phyloP scores from a whole-genome alignment of 352 stramenopile species.

The Elongisporangium undulatum region DNA sequence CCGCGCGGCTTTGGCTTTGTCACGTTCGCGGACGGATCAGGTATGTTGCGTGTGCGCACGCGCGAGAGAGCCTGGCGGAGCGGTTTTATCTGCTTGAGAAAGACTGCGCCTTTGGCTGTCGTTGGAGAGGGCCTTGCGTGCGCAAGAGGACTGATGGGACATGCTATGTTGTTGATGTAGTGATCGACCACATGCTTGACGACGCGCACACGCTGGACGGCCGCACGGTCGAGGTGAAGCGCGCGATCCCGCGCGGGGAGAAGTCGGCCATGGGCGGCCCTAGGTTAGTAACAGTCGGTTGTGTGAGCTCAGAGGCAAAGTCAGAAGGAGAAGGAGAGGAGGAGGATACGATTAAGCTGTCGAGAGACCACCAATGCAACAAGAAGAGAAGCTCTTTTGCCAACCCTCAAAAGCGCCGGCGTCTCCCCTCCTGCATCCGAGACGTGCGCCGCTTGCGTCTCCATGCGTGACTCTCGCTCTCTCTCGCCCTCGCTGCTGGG shows the following conservation, averaged over 20 bases:
- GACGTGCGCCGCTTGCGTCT: neutral
- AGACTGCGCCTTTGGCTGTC: too few species aligned
- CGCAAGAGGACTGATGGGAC: conserved; percentile 15
- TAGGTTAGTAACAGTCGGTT: conserved; percentile 60
- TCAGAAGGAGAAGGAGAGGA: conserved; percentile 26
- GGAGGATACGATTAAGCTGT: conserved; percentile 9
- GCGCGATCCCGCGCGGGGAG: conserved; percentile 81
- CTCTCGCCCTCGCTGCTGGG: conserved; percentile 1
- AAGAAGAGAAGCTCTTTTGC: conserved; percentile 11
- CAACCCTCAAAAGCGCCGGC: neutral
- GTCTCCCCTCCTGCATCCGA: conserved; percentile 1
- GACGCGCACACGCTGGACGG: conserved; percentile 89
- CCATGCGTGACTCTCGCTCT: conserved; percentile 11
- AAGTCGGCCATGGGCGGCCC: conserved; percentile 42
- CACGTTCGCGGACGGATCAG: conserved; percentile 87
- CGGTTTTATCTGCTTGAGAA: neutral
- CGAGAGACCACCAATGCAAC: conserved; percentile 17
- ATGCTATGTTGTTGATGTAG: conserved; percentile 23
- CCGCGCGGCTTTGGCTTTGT: conserved; percentile 92
- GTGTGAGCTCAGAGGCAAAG: conserved; percentile 1
- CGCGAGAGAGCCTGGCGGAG: conserved; percentile 2
- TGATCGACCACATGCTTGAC: conserved; percentile 77
- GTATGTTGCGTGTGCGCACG: too few species aligned
- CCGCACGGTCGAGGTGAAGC: conserved; percentile 90
- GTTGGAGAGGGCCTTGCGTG: too few species aligned